Conservation (phyloP, 2,329 filamentous ascomycete species). For the Coleophoma cylindrospora region DNA sequence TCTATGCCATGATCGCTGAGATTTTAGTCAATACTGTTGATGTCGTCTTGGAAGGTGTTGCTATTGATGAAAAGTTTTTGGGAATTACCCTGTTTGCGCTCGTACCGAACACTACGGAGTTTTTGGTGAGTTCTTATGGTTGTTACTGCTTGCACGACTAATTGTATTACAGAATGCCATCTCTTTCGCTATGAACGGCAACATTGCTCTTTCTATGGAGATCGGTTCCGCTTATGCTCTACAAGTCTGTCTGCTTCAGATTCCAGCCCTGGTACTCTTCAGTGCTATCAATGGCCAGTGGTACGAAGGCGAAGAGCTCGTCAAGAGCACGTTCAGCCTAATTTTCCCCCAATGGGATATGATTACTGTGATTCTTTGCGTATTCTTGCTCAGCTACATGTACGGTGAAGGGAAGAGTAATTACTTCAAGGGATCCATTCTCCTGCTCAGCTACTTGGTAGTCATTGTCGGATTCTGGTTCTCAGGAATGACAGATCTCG, state of each 20-base stretch:
- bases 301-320: constrained; percentile 47
- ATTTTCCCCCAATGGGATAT: constrained; percentile 99
- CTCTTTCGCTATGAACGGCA: constrained; percentile 98
- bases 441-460: constrained; percentile 88
- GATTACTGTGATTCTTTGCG: constrained; percentile 92
- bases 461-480: constrained; percentile 91
- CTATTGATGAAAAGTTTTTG: constrained; percentile 95
- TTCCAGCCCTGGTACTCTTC: constrained; percentile 88
- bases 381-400: constrained; percentile 95
- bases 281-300: constrained; percentile 67
- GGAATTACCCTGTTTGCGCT: constrained; percentile 95
- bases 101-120: constrained; percentile 97
- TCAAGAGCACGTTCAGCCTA: constrained; percentile 69
- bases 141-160: constrained; percentile 10
- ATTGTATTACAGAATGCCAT: constrained; percentile 71
- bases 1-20: constrained; percentile 96
- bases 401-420: constrained; percentile 99
- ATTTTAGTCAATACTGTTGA: constrained; percentile 97
- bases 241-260: constrained; percentile 91
- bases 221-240: constrained; percentile 96
- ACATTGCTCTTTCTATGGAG: constrained; percentile 98
- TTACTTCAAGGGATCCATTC: constrained; percentile 97
- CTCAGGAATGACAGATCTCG: constrained; percentile 45
- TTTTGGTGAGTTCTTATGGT: constrained; percentile 59
- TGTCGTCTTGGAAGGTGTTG: constrained; percentile 83